Percentiles rank a stretch among this genome's conserved stretches.
Conservation (phyloP, 2,329 filamentous ascomycete genomes). For the Corinectria fuckeliana region DNA sequence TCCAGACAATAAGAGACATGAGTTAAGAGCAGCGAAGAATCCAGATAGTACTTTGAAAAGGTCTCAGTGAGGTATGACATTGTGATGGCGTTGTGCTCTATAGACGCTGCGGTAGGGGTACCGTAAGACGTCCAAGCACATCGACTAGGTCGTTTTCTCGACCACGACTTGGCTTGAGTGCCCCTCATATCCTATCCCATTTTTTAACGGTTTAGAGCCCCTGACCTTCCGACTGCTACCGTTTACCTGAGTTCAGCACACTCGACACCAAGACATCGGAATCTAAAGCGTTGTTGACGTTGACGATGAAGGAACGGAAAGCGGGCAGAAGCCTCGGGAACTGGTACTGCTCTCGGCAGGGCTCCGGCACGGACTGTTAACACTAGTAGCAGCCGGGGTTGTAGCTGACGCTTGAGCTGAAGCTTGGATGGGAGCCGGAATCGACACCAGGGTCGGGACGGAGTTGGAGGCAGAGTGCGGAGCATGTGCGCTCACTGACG, state of each 20-base stretch:
- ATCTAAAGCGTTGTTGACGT: constrained; percentile 25
- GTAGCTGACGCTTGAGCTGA: constrained; percentile 14
- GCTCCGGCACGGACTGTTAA: constrained; percentile 27
- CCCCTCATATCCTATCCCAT: neutral
- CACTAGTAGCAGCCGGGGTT: constrained; percentile 2
- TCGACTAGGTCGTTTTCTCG: neutral
- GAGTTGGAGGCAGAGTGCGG: constrained; percentile 23
- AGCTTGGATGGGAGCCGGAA: constrained; percentile 9
- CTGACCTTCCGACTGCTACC: neutral
- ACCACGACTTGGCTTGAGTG: neutral
- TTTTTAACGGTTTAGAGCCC: neutral
- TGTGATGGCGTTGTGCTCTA: neutral
- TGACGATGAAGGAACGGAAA: constrained; percentile 37
- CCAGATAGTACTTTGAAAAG: neutral
- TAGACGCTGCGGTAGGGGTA: neutral
- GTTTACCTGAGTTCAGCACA: constrained; percentile 31
- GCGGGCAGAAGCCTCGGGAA: constrained; percentile 12
- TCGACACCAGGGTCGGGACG: neutral
- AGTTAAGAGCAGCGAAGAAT: constrained; percentile 4
- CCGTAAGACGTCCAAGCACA: neutral
- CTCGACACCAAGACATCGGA: constrained; percentile 31
- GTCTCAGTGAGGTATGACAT: neutral
- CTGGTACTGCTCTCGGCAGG: constrained; percentile 32
- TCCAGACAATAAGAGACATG: constrained; percentile 16
- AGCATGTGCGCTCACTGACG: constrained; percentile 46